Evolutionary conservation across 495 filamentous ascomycete species (phyloP), one percentile per base, ranked within the genome.

Genomic region (Penicillium ochrochloron): DNA sequence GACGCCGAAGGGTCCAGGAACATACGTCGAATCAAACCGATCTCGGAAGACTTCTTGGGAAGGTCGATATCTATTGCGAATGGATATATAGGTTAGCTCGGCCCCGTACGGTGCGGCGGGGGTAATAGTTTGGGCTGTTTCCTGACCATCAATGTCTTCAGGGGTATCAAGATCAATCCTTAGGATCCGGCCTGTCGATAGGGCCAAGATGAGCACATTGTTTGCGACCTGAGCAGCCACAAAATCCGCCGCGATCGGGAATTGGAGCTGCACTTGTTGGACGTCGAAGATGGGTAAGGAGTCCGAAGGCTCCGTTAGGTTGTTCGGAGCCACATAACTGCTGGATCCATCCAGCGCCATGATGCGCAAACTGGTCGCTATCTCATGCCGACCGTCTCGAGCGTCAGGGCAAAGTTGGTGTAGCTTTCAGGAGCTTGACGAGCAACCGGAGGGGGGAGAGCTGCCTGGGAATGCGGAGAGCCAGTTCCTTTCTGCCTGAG

Each of bases 1-100:
- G 93, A 97, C 29, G 96, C 94, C 10, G 93, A 95, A 5, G 95
- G 96, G 71, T 99, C 95, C 60, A 99, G 89, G 77, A 99, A 99
- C 87, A 98, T 91, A 76, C 90, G 90, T 55, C 91, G 90, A 70
- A 99, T 98, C 27, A 96, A 82, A 63, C 95, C 95, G 51, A 92
- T 84, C 73, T 98, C 95, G 27, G 92, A 88, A 31, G 90, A 85
- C 70, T 94, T 96, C 79, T 95, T 96, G 31, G 96, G 96, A 33
- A 99, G 89, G 73, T 98, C 96, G 73, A 98, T 97, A 78, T 99
- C 94, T 96, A 64, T 61, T 34, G 58, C 62, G 34, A 37, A 61
- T 59, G 48, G 39, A 62, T 53, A 61, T n/a, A 39, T 15, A 4
- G 34, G 34, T 41, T 62, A 63, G 61, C 62, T 72, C 61, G 41